Base-by-base conservation (phyloP, 441 rosid species). In the Pelargonium myrrhifolium region DNA sequence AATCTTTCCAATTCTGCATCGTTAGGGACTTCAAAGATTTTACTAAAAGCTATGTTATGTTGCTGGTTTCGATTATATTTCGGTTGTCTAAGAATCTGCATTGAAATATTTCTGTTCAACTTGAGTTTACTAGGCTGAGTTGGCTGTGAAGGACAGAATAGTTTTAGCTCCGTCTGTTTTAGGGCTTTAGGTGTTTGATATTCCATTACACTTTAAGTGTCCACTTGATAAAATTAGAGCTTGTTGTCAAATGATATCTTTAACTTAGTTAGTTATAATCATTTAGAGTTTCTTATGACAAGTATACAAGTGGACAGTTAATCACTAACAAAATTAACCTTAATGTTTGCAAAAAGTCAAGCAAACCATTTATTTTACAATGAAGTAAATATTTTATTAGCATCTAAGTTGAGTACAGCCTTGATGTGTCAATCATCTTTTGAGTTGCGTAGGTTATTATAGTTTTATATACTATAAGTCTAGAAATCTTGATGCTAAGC, bases 401-500 rank as follows among this genome's bases (percentile, higher is more conserved):
- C n/a, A 43, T 43, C 12, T 43, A 11, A 43, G 49, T 11, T 12
- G n/a, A n/a, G 49, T 43, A 12, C 49, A 11, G 8, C 49, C 49
- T 9, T 43, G 49, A 43, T 4, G 49, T 43, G 49, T 43, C 5
- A 3, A 43, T 3, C 49, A 43, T 9, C 49, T 43, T 43, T 43
- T 43, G 12, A 43, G 49, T 43, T 43, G 40, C 10, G 6, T 10
- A 3, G 9, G 47, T 42, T 42, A 51, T 66, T 65, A 26, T 47
- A 18, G 42, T 59, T 62, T 51, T 40, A 3, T 66, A 62, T 42
- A 62, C 14, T 43, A 58, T 62, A 58, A 18, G 49, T 63, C 61
- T 17, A 65, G 62, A 62, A 45, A 58, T 56, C 66, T 73, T 84
- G 64, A 81, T 66, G 40, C 56, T 51, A 51, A 5, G 70, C 66